phyloP scores from a whole-genome alignment of 352 stramenopile species.

The Globisporangium emineosum region DNA sequence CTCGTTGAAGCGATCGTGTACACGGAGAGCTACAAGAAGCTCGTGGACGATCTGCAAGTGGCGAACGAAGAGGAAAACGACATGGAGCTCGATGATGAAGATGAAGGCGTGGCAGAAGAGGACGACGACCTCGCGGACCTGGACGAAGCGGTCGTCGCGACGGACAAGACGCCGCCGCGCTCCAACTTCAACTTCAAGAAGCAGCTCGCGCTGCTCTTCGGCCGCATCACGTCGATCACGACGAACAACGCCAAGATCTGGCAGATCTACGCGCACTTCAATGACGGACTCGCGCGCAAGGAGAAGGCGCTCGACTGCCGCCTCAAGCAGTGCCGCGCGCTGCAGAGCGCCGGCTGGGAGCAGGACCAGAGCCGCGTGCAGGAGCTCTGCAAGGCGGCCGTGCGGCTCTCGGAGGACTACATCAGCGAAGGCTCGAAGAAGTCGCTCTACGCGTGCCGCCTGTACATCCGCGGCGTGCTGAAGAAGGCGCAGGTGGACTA shows the following conservation, averaged over 20 bases:
- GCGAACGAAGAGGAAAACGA: slow-evolving; percentile 22
- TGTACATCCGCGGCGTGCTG: slow-evolving; percentile 74
- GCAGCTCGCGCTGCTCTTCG: slow-evolving; percentile 72
- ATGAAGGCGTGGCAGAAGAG: neutral
- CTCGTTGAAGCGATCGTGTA: slow-evolving; percentile 80
- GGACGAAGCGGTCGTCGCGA: slow-evolving; percentile 41
- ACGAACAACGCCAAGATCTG: slow-evolving; percentile 80
- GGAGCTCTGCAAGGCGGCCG: slow-evolving; percentile 52
- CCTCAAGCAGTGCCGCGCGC: slow-evolving; percentile 69
- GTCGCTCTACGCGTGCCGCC: slow-evolving; percentile 64
- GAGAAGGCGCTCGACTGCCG: slow-evolving; percentile 79
- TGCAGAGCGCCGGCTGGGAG: slow-evolving; percentile 75
- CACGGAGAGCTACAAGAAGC: slow-evolving; percentile 41
- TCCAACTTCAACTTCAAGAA: slow-evolving; percentile 17
- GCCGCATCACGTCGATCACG: slow-evolving; percentile 70
- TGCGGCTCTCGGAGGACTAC: slow-evolving; percentile 62
- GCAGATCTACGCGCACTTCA: slow-evolving; percentile 83
- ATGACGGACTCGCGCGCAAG: slow-evolving; percentile 53
- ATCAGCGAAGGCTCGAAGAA: slow-evolving; percentile 72
- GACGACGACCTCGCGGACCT: slow-evolving; percentile 54
- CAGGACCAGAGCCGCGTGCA: slow-evolving; percentile 49
- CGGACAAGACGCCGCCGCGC: slow-evolving; percentile 26
- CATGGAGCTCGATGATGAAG: slow-evolving; percentile 27
- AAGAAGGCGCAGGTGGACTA: slow-evolving; percentile 82
- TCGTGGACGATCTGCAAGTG: slow-evolving; percentile 22